phyloP scores from a whole-genome alignment of 2,329 filamentous ascomycete species.

The Clathrospora elynae region DNA sequence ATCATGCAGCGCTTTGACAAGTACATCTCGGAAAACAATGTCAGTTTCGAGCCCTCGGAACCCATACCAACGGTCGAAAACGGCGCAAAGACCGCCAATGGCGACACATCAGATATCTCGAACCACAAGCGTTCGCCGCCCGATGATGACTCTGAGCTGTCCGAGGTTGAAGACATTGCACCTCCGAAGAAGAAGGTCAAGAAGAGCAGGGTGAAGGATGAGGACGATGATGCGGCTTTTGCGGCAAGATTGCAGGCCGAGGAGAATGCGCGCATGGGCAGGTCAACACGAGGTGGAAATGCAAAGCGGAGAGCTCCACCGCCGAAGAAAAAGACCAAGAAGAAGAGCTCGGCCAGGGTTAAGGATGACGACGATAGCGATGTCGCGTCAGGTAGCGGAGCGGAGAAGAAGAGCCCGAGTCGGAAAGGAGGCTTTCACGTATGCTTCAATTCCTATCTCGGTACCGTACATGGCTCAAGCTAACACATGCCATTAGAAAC shows the following conservation, averaged over 20 bases:
- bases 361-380: slow-evolving; percentile 82
- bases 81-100: slow-evolving; percentile 31
- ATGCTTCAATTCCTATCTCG: slow-evolving; percentile 34
- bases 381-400: slow-evolving; percentile 64
- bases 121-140: slow-evolving; percentile 52
- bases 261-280: slow-evolving; percentile 71
- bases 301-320: slow-evolving; percentile 58
- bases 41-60: slow-evolving; percentile 41
- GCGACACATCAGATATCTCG: slow-evolving; percentile 34
- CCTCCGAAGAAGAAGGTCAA: slow-evolving; percentile 63
- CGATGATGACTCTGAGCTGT: slow-evolving; percentile 49
- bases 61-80: slow-evolving; percentile 49
- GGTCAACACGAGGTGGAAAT: slow-evolving; percentile 76
- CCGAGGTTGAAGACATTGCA: slow-evolving; percentile 47
- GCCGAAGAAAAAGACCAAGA: slow-evolving; percentile 72
- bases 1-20: slow-evolving; percentile 59
- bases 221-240: slow-evolving; percentile 83
- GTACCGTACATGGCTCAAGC: slow-evolving; percentile 31
- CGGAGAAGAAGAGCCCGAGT: slow-evolving; percentile 68
- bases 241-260: slow-evolving; percentile 90
- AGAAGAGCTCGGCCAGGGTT: slow-evolving; percentile 73
- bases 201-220: slow-evolving; percentile 68
- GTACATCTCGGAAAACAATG: slow-evolving; percentile 47
- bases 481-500: slow-evolving; percentile 62
- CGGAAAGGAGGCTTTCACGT: slow-evolving; percentile 90